Percentiles rank a stretch among this genome's conserved stretches.
Conservation (phyloP, 768 basidiomycete genomes). For the Tulasnella sp. region DNA sequence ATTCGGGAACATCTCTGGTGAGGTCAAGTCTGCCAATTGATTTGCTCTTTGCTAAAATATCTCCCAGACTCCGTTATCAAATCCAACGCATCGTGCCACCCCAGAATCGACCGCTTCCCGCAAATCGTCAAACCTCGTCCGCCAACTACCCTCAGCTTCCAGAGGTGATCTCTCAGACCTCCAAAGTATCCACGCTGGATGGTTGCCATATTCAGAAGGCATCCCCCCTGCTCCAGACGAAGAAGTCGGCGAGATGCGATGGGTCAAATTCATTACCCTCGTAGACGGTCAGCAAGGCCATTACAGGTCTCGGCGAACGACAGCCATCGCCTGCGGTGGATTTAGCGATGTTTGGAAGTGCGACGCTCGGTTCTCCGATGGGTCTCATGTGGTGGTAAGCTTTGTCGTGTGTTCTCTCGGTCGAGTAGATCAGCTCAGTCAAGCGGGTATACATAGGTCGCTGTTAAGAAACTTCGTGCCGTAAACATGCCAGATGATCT, state of each 20-base stretch:
- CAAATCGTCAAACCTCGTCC: background rate
- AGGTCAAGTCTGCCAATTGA: background rate
- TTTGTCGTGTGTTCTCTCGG: background rate
- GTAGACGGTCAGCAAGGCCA: background rate
- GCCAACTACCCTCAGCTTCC: background rate
- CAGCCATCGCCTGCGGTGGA: constrained; percentile 3
- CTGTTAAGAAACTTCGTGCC: background rate
- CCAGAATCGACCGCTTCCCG: background rate
- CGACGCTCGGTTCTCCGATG: background rate
- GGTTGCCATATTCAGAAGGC: background rate
- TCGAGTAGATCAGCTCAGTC: background rate
- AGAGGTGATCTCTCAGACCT: background rate
- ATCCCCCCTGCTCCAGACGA: background rate
- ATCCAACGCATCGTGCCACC: background rate
- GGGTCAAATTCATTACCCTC: background rate
- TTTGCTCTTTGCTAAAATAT: background rate
- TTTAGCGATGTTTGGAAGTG: constrained; percentile 13
- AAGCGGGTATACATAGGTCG: background rate
- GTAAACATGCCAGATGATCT: constrained; percentile 1
- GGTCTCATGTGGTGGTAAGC: background rate
- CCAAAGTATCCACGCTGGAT: background rate
- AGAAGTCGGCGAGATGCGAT: background rate
- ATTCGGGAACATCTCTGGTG: background rate
- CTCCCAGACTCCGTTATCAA: background rate
- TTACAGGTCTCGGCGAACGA: background rate